phyloP scores from a whole-genome alignment of 306 rosid genomes.

The Begonia loranthoides region DNA sequence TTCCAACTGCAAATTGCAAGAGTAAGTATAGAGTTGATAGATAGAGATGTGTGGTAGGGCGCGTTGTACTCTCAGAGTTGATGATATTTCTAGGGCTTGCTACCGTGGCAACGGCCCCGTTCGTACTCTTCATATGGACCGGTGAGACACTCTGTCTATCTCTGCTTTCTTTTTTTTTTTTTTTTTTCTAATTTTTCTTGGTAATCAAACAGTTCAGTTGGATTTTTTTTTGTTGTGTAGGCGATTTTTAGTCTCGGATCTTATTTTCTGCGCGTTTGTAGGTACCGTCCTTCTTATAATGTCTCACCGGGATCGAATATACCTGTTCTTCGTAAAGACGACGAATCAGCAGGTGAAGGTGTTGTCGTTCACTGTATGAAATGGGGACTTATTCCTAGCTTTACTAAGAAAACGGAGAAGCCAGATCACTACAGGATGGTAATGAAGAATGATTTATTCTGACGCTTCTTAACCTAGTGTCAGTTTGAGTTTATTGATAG shows the following conservation, averaged over 20 bases:
- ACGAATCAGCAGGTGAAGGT: constrained; percentile 34
- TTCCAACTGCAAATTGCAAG: no score
- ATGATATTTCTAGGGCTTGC: constrained; percentile 61
- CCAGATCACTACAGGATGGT: constrained; percentile 17
- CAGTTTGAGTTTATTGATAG: no score
- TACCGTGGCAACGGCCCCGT: constrained; percentile 21
- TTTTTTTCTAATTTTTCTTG: not conserved
- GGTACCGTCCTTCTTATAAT: constrained; percentile 64
- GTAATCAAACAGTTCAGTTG: no score
- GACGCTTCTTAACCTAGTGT: not conserved
- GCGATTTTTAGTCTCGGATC: no score
- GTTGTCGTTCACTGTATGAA: constrained; percentile 63
- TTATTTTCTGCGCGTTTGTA: constrained; percentile 8
- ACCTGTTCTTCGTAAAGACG: constrained; percentile 70
- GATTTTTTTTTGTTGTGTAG: no score
- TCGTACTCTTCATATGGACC: constrained; percentile 41
- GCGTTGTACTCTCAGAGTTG: constrained; percentile 51
- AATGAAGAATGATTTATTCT: constrained; percentile 22
- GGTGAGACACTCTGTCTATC: constrained; percentile 16
- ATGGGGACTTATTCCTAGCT: constrained; percentile 91
- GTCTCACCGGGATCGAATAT: constrained; percentile 54
- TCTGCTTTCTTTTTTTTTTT: not conserved
- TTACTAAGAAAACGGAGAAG: constrained; percentile 45
- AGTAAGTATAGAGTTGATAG: not conserved
- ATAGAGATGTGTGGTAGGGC: constrained; percentile 68